Evolutionary conservation across 192 early-diverging fungal genomes (phyloP), one percentile per base, ranked within the genome.

Genomic region (Piromyces finnis): DNA sequence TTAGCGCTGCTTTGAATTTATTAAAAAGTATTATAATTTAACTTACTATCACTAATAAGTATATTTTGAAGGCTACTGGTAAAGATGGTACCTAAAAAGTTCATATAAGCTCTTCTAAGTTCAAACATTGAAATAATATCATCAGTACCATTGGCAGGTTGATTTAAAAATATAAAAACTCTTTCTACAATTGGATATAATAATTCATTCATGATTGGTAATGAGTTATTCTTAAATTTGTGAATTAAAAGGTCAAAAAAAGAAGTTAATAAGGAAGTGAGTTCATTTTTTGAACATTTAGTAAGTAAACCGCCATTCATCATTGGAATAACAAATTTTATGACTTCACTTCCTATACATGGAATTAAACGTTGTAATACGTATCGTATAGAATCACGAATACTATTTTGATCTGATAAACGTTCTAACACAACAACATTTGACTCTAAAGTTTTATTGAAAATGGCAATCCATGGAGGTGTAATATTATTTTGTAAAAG

Each of bases 311-410:
- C 92, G 27, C 91, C 83, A 5, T 84, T 91, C 79, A 96, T 92
- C 39, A 97, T 82, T 9, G 91, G 87, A 3, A 92, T 92, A 78
- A 97, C 80, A 79, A 92, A 95, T 22, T 93, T 92, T 41, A 97
- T 85, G 17, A 94, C 88, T 80, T 94, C 94, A 16, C 87, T 85
- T 30, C 96, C 97, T 30, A 98, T 88, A 51, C 94, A 92, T 80
- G 91, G 93, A 77, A 97, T 92, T 87, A 97, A 87, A 30, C 96
- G 88, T 82, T 95, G 93, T 83, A 96, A 93, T n/a, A 94, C 86
- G 82, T 90, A 92, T 29, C 93, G 84, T 2, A 92, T 86, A 5
- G 30, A 29, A 27, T 35, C 29, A 39, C 30, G 30, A n/a, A 80
- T 82, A 77, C 79, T 84, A 78, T 35, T 83, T 83, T 36, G 84